phyloP scores from a whole-genome alignment of 345 rosid genomes.

The Lumnitzera littorea region DNA sequence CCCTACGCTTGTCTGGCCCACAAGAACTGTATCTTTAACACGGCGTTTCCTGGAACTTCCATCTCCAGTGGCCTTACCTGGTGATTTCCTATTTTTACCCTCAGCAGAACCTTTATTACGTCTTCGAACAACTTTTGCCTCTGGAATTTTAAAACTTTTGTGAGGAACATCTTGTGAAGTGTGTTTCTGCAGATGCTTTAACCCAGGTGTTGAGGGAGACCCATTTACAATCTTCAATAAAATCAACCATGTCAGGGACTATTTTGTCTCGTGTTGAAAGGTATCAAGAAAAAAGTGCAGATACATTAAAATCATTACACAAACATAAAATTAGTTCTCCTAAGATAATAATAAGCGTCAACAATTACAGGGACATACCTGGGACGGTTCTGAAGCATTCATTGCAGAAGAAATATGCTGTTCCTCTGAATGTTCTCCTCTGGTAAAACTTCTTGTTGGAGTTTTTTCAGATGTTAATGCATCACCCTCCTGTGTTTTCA shows the following conservation, averaged over 20 bases:
- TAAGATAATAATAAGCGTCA: background rate
- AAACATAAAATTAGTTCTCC: background rate
- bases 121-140: conserved; percentile 19
- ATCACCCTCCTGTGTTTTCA: conserved; percentile 33
- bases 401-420: conserved; percentile 29
- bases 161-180: conserved; percentile 22
- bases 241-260: background rate
- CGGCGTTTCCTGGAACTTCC: conserved; percentile 52
- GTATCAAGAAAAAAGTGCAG: background rate
- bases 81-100: conserved; percentile 64
- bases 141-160: conserved; percentile 35
- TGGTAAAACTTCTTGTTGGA: conserved; percentile 27
- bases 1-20: conserved; percentile 38
- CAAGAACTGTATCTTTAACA: conserved; percentile 33
- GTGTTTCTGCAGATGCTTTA: conserved; percentile 35
- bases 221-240: conserved; percentile 46
- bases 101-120: conserved; percentile 50
- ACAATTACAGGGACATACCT: conserved; percentile 26
- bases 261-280: background rate
- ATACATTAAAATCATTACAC: background rate
- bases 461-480: conserved; percentile 39
- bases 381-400: conserved; percentile 27
- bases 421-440: conserved; percentile 29
- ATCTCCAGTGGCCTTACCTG: conserved; percentile 48
- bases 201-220: conserved; percentile 44